phyloP scores from a whole-genome alignment of 345 rosid genomes.

The Hypericum androsaemum region DNA sequence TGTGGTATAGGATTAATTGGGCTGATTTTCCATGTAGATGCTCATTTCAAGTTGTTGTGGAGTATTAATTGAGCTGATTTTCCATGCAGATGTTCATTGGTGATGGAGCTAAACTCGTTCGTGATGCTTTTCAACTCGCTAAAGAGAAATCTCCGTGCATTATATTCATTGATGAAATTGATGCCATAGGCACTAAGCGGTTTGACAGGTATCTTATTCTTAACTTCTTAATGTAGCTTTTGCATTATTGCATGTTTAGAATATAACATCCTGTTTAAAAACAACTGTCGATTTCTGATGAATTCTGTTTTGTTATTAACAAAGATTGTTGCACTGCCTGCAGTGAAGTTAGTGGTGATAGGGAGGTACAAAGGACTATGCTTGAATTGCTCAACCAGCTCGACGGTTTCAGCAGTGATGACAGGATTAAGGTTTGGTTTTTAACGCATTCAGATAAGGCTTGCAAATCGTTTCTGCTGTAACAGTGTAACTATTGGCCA shows the following conservation, averaged over 20 bases:
- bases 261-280: too few relatives aligned
- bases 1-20: neutral
- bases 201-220: constrained; percentile 65
- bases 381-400: constrained; percentile 96
- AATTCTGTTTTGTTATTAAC: too few relatives aligned
- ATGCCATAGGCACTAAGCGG: constrained; percentile 96
- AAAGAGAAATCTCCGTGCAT: constrained; percentile 99
- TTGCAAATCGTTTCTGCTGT: neutral
- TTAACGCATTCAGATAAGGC: neutral
- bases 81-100: constrained; percentile 89
- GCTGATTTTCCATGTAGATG: constrained; percentile 1
- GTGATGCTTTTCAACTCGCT: constrained; percentile 99
- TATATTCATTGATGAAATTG: constrained; percentile 97
- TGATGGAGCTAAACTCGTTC: constrained; percentile 99
- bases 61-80: too few relatives aligned
- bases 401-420: constrained; percentile 98
- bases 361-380: constrained; percentile 99
- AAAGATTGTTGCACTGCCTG: constrained; percentile 6
- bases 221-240: neutral
- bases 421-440: constrained; percentile 72
- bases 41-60: neutral
- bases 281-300: too few relatives aligned
- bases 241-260: too few relatives aligned
- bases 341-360: constrained; percentile 99
- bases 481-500: neutral